Base-by-base conservation (phyloP, 1,284 basidiomycete species). In the Prillingera fragicola region DNA sequence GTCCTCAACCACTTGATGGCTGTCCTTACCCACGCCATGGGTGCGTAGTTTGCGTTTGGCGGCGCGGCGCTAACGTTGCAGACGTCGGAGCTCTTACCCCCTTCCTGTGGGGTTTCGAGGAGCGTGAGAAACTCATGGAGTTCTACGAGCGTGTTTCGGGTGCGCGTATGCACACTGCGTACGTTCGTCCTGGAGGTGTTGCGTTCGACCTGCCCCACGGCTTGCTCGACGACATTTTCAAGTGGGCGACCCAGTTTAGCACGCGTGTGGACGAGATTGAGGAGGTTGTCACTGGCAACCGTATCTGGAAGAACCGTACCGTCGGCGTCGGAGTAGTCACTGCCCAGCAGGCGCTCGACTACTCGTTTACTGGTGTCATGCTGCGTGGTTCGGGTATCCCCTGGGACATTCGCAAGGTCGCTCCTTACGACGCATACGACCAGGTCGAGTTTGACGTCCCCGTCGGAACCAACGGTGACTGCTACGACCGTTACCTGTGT, bases 121-220 rank as follows among this genome's bases (percentile, higher is more conserved):
- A 98, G 74, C 90, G 94, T 56, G 94, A 98, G 75, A 97, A 98
- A 77, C 82, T 98, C 56, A 97, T 97, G 94, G 94, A 98, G 72
- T 98, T 98, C 74, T 97, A 98, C 73, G 94, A 99, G 74, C 89
- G 94, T 47, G 92, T 98, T 26, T 97, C 92, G 8, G 94, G 94
- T 59, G 94, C 94, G 3, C 90, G 94, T 50, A 78, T 99, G 63
- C 94, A 98, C 69, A 84, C 91, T 6, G 94, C 94, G n/a, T 98
- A 97, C 71, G 84, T 98, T 37, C 87, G 94, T 52, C 95, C 94
- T 4, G 94, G 94, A 55, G 94, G 95, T 63, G 95, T 99, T 38
- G 92, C 95, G 2, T 97, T 92, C 68, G 95, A 99, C 67, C 77
- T 98, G 36, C 94, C 94, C 6, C 92, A 96, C 62, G 94, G 94